Evolutionary conservation across 2,329 filamentous ascomycete genomes (phyloP).

Genomic region (Gliomastix tumulicola): DNA sequence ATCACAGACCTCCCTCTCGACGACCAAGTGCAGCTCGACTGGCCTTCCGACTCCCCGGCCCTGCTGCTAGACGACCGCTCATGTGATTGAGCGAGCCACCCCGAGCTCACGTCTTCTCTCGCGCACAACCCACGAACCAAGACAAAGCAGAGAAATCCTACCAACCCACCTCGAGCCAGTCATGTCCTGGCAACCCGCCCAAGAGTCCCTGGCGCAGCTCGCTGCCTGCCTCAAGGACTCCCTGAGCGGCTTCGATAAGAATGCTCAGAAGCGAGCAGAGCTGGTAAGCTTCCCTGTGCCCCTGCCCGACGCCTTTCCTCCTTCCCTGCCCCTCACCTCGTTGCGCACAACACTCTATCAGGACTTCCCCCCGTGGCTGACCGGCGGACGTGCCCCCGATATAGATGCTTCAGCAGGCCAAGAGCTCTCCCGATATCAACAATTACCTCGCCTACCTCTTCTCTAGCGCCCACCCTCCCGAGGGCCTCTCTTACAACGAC

Average conservation of each 20-base stretch:
- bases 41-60: too few relatives aligned
- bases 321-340: too few relatives aligned
- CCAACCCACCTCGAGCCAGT: slow-evolving; percentile 16
- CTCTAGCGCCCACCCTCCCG: slow-evolving; percentile 59
- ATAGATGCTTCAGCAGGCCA: slow-evolving; percentile 90
- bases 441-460: slow-evolving; percentile 95
- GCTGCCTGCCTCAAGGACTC: slow-evolving; percentile 87
- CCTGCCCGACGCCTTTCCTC: neutral
- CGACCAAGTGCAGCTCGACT: too few relatives aligned
- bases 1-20: too few relatives aligned
- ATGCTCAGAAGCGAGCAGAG: slow-evolving; percentile 83
- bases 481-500: slow-evolving; percentile 50
- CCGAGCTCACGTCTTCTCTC: too few relatives aligned
- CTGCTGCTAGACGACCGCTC: too few relatives aligned
- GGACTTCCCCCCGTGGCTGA: slow-evolving; percentile 11
- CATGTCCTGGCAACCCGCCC: slow-evolving; percentile 92
- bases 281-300: slow-evolving; percentile 47
- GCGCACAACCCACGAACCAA: too few relatives aligned
- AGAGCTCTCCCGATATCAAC: slow-evolving; percentile 83
- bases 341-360: too few relatives aligned
- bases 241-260: slow-evolving; percentile 73
- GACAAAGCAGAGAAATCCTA: too few relatives aligned
- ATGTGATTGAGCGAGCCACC: slow-evolving; percentile 3
- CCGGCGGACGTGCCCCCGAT: slow-evolving; percentile 5
- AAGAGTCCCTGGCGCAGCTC: slow-evolving; percentile 83